Conservation (phyloP, 129 eudicot genomes). For the Erigeron canadensis region DNA sequence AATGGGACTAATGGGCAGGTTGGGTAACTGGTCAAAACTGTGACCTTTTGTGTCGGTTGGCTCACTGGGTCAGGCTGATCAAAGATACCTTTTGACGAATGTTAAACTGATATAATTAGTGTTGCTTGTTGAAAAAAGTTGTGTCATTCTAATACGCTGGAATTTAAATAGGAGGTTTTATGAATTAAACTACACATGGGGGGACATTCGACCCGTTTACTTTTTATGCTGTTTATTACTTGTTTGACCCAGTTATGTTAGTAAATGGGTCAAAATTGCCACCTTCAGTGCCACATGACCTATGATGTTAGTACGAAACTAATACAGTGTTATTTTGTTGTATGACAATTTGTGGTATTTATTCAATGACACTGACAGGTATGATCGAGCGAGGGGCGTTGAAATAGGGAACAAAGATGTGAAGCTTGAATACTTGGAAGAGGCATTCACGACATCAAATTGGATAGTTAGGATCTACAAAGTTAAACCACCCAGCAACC, state of each 20-base stretch:
- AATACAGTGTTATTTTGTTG: background rate
- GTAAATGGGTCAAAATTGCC: background rate
- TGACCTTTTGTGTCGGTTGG: background rate
- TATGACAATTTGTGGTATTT: background rate
- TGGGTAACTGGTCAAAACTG: too few species aligned
- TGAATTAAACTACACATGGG: background rate
- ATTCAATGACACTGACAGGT: constrained; percentile 41
- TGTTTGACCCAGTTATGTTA: background rate
- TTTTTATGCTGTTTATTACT: background rate
- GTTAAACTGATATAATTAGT: background rate
- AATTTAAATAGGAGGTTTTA: background rate
- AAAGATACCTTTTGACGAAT: background rate
- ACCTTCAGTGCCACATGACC: background rate
- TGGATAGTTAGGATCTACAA: constrained; percentile 96
- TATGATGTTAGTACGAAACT: background rate
- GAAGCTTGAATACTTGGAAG: constrained; percentile 86
- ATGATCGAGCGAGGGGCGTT: constrained; percentile 92
- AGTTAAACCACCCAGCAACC: constrained; percentile 88
- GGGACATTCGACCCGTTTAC: background rate
- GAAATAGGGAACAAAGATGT: constrained; percentile 96
- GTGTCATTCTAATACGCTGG: background rate
- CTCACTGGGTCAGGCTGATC: background rate
- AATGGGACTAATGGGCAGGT: too few species aligned
- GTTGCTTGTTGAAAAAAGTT: background rate
- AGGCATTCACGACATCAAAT: constrained; percentile 93